Evolutionary conservation across 75 land plant species (phyloP), one percentile per base, ranked within the genome.

Genomic region (Ceratopteris richardii): DNA sequence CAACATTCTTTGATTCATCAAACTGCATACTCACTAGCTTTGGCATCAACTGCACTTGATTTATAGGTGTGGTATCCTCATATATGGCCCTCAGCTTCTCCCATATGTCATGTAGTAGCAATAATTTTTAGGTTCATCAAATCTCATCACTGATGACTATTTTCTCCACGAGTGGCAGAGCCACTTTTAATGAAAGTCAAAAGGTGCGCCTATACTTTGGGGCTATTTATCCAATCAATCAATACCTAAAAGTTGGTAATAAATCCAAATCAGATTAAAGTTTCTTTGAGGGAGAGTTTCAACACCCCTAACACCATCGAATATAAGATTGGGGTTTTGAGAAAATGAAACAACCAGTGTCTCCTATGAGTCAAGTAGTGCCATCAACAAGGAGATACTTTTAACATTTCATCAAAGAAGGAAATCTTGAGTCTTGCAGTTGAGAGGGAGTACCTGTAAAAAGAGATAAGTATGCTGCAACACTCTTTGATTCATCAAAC

Each of bases 351-450:
- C 14, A 40, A 40, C 42, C 14, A 40, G 42, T 40, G 42, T 40
- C 18, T 39, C 14, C 53, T 29, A 29, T 37, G 54, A 18, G 18
- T 51, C 54, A 51, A 10, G 54, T 18, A 51, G 10, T 18, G 10
- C 18, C 54, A 51, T 18, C 7, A 51, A 18, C 10, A 51, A 51
- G 23, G 10, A 23, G 23, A 51, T 19, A 18, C 23, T 23, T 23
- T 51, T 10, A 51, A n/a, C 54, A 9, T 51, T 9, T 51, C 19
- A 23, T 23, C 23, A 51, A 51, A 51, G 42, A 14, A 11, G 23
- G 23, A 7, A 51, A 51, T 51, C 23, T n/a, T 7, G 54, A 51
- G 11, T 51, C 54, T 51, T 18, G 19, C 18, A 51, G 54, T 23
- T 40, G 42, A 14, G 42, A 40, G n/a, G n/a, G 42, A 40, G 42